Evolutionary conservation across 441 rosid genomes (phyloP), one percentile per base, ranked within the genome.

Genomic region (Lepidium campestre): DNA sequence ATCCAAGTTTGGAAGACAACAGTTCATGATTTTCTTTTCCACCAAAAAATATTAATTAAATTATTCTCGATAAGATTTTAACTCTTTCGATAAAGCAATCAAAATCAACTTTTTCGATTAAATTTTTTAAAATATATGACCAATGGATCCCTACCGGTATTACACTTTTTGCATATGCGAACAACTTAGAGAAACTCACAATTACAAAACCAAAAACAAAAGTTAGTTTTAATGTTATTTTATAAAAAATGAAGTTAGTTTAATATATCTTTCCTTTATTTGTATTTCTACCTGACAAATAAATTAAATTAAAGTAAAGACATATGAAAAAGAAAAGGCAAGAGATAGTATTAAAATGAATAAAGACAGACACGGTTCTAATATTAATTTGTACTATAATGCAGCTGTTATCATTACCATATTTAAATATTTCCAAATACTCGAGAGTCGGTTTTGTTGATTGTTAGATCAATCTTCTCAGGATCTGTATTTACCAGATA

Each of bases 101-200:
- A 74, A 67, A 67, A 67, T 62, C 65, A 60, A 39, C 68, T 67
- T 73, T 73, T 61, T 39, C 31, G 52, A 36, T 44, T 19, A 18
- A 15, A 42, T 10, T 11, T 18, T 31, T 8, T 5, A 39, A 50
- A 66, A 35, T 58, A 39, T 31, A 36, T 19, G 46, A 35, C 73
- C 64, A 67, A 73, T 67, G 63, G 68, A 61, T 53, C 72, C 72
- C 72, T 61, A 45, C 64, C 73, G 41, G 47, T 55, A 67, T 53
- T 29, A 73, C 69, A 67, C 73, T 74, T 74, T 74, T 74, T 42
- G 65, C 73, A 74, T 74, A 61, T 74, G 77, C 70, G 35, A 74
- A 62, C 69, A 67, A 74, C 73, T 74, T 62, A 45, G 40, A 42
- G 48, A 18, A 62, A 58, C 6, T 57, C 15, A 35, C 36, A 57